Evolutionary conservation across 306 rosid species (phyloP), one percentile per base, ranked within the genome.

Genomic region (Gastrolobium villosum): DNA sequence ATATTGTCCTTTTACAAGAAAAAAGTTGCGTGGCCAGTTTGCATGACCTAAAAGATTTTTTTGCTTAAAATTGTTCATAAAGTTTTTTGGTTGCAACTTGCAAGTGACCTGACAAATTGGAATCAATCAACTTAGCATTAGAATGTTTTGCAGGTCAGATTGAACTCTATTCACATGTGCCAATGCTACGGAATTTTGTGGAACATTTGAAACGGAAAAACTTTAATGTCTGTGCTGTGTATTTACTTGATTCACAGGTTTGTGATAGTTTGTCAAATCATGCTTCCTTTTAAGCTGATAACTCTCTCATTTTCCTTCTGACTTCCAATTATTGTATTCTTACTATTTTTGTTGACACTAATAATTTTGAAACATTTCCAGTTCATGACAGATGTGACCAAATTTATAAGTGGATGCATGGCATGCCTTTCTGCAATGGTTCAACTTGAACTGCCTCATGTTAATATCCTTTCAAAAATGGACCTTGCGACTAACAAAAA

Each of bases 321-420:
- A 31, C 36, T 74, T 75, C 36, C 36, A 26, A 4, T 54, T 62
- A 49, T 63, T 20, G 32, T 20, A 9, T 45, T 37, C 31, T 79
- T 54, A 26, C 11, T 53, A 45, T 31, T 11, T 45, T 81, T 61
- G 30, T 55, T 45, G 67, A 13, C 63, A 43, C 46, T 80, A 49
- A 81, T 49, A 3, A 30, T 72, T 75, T 60, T 26, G 0, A 55
- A 63, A 72, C 37, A 37, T 6, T 35, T 77, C 54, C 89, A 92
- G 96, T 92, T 92, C 81, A 86, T 89, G 90, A 87, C 92, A 5
- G 99, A 95, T 89, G 88, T 95, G 60, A 91, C 99, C 48, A 92
- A 95, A 91, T 95, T 95, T 65, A 93, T 95, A 20, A 95, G 97
- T 81, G 98, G 98, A 76, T 93, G 99, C 85, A 92, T 95, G 93